Base-by-base conservation (phyloP, 208 protist genomes). In the Trypanosoma theileri region DNA sequence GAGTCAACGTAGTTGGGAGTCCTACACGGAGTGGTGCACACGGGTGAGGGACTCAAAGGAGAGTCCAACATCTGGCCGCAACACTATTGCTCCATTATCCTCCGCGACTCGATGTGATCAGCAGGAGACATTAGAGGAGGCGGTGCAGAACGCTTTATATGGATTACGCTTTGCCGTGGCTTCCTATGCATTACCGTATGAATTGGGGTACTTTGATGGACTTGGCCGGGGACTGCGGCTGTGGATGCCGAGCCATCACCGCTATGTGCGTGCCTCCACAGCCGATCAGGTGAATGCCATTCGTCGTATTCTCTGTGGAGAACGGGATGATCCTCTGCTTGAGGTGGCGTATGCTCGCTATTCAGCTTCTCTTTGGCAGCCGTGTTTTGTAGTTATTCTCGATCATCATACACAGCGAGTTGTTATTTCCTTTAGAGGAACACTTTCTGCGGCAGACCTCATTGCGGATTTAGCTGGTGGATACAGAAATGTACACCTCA, bases 141-240 rank as follows among this genome's bases (percentile, higher is more conserved):
- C 35, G 14, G 9, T 70, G 22, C 56, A 80, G 40, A 45, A 66
- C 12, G 80, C 80, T 17, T 60, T 76, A 50, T 88, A 92, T 70
- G 61, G 79, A 9, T 73, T 80, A 0, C 89, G 86, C 24, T 94
- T 91, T 65, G 89, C 89, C 3, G 63, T 84, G 14, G 82, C 82
- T 6, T 71, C 73, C 44, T 94, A 94, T 68, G 89, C 84, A 0
- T 71, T 92, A 48, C 84, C 89, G 0, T 94, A 90, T 59, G 89
- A 94, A 59, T 72, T 90, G 22, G 88, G 88, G 52, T 89, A 88
- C 70, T 89, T 94, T 54, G 79, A 79, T 12, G 85, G 70, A 44
- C 44, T 84, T 50, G 59, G 52, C 3, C 78, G 82, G 22, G 45
- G 81, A 53, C 42, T 75, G 11, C 81, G 80, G 66, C 70, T 94